phyloP scores from a whole-genome alignment of 805 yeast species.

The Sungouiozyma intestinalis region DNA sequence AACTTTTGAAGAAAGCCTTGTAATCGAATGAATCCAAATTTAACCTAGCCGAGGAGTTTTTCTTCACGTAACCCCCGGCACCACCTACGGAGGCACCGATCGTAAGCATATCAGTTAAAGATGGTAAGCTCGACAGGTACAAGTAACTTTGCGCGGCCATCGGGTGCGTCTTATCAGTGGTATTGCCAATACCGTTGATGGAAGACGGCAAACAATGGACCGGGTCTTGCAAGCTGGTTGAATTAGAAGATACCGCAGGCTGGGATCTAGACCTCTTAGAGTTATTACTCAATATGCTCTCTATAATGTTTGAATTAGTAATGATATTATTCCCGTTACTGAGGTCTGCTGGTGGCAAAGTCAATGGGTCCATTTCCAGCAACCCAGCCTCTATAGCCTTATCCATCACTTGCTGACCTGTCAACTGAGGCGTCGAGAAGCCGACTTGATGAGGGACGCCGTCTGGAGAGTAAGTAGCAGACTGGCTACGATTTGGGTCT shows the following conservation, averaged over 20 bases:
- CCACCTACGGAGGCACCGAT: conserved; percentile 34
- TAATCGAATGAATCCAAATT: conserved; percentile 29
- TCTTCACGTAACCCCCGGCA: conserved; percentile 27
- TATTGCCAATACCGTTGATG: neutral
- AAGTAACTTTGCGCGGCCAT: conserved; percentile 1
- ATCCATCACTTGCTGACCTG: conserved; percentile 35
- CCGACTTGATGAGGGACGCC: conserved; percentile 53
- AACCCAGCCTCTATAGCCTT: conserved; percentile 20
- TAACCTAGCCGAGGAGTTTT: conserved; percentile 15
- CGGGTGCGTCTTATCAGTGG: neutral
- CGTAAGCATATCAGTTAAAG: conserved; percentile 32
- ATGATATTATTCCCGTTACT: neutral
- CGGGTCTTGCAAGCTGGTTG: neutral
- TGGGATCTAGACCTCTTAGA: neutral
- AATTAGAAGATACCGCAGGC: neutral
- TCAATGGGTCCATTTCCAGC: conserved; percentile 15
- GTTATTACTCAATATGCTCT: neutral
- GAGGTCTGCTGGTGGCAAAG: conserved; percentile 12
- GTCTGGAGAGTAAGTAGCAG: conserved; percentile 1
- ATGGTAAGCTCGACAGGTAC: conserved; percentile 26
- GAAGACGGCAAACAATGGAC: neutral
- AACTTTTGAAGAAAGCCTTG: neutral
- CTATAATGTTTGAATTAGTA: neutral
- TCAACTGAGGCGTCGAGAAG: conserved; percentile 69
- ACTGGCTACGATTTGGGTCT: neutral